Conservation (phyloP, 805 yeast genomes). For the Jamesozyma rosinii region DNA sequence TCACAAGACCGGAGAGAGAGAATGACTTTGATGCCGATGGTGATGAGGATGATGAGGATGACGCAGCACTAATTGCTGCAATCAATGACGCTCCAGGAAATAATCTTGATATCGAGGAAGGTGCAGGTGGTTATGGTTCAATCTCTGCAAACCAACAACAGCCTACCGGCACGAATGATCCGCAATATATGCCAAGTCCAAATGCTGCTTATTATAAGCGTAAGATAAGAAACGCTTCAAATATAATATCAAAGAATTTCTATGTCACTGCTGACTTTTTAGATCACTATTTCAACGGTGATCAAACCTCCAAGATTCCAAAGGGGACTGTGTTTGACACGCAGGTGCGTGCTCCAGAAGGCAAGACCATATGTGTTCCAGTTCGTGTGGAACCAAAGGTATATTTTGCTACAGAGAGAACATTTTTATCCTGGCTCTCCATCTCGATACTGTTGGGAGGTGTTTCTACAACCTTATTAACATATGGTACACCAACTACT, state of each 20-base stretch:
- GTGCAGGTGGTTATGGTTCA: slow-evolving; percentile 45
- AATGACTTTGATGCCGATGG: slow-evolving; percentile 25
- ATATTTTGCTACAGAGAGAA: slow-evolving; percentile 96
- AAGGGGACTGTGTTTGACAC: slow-evolving; percentile 55
- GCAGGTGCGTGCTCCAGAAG: slow-evolving; percentile 66
- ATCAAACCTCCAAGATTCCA: slow-evolving; percentile 46
- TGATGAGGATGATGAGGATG: slow-evolving; percentile 30
- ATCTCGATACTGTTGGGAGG: slow-evolving; percentile 82
- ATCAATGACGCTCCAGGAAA: slow-evolving; percentile 40
- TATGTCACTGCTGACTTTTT: slow-evolving; percentile 16
- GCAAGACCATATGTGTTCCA: slow-evolving; percentile 83
- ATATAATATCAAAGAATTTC: slow-evolving; percentile 15
- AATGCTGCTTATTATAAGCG: slow-evolving; percentile 28
- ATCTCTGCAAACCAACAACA: slow-evolving; percentile 7
- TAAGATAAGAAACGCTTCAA: slow-evolving; percentile 16
- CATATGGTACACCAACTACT: slow-evolving; percentile 70
- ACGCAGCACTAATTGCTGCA: slow-evolving; percentile 23
- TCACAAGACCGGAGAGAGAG: slow-evolving; percentile 25
- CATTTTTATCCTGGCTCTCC: slow-evolving; percentile 87
- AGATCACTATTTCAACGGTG: slow-evolving; percentile 44
- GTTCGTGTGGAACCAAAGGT: slow-evolving; percentile 97
- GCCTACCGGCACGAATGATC: slow-evolving; percentile 1
- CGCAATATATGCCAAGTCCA: slow-evolving; percentile 12
- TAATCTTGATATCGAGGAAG: slow-evolving; percentile 62
- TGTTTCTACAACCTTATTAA: slow-evolving; percentile 76